A percentile compares a stretch with the other conserved stretches of the same genome.
These are phyloP conservation scores for Chaetomiaceae sp. DNA, from an alignment of 2,329 filamentous ascomycete species.

Conservation along the genomic window DNA sequence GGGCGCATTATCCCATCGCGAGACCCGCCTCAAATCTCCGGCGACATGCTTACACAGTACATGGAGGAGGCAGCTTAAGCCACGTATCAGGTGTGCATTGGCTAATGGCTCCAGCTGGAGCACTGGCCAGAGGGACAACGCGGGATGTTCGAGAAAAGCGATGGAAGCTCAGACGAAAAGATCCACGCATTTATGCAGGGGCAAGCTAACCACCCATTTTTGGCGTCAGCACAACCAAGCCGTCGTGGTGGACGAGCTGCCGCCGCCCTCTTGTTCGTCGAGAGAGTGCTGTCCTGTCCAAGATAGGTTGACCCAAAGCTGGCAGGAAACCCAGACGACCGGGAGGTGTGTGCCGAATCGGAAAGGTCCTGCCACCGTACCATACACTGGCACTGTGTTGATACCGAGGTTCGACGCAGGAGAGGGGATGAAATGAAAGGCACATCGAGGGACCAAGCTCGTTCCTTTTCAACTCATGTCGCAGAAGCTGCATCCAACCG, in stretches of 20 bases:
- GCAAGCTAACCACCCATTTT: neutral
- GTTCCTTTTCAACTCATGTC: slow-evolving; percentile 1
- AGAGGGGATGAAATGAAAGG: neutral
- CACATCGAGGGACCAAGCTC: neutral
- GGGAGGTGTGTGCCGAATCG: neutral
- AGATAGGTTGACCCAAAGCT: neutral
- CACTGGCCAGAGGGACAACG: neutral
- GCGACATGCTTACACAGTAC: neutral
- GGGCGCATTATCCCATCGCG: too few relatives aligned
- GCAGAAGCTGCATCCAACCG: slow-evolving; percentile 25
- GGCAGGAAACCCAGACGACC: too few relatives aligned
- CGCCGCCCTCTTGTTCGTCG: neutral
- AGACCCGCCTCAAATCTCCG: too few relatives aligned
- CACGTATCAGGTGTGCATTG: slow-evolving; percentile 23
- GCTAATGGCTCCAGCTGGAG: slow-evolving; percentile 13
- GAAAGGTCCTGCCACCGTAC: neutral
- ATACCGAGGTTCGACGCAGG: neutral
- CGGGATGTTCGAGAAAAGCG: slow-evolving; percentile 9
- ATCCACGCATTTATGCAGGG: slow-evolving; percentile 16
- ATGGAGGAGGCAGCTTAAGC: slow-evolving; percentile 5
- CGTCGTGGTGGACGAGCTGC: too few relatives aligned
- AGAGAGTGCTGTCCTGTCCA: too few relatives aligned
- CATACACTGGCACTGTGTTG: neutral
- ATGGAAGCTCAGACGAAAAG: slow-evolving; percentile 10
- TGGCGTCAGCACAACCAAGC: neutral